These are phyloP conservation scores for Epicoccum nigrum DNA, from an alignment of 2,329 filamentous ascomycete genomes.

Conservation along the genomic window DNA sequence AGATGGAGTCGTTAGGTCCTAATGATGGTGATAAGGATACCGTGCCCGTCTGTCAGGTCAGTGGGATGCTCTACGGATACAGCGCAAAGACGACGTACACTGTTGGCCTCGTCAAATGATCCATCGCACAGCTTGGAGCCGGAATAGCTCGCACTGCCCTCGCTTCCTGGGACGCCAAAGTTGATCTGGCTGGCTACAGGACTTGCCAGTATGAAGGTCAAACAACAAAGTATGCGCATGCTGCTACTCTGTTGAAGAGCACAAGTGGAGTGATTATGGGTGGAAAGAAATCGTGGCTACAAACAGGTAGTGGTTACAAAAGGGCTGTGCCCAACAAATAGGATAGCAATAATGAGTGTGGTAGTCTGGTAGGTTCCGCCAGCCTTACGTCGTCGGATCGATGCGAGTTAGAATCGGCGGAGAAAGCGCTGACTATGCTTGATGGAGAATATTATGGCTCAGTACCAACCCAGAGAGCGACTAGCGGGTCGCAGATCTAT, in stretches of 20 bases:
- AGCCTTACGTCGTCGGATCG: constrained; percentile 1
- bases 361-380: not conserved
- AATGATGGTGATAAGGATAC: not conserved
- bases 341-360: not conserved
- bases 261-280: no score
- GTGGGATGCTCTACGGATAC: not conserved
- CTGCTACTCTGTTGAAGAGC: not conserved
- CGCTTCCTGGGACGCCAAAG: not conserved
- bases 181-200: not conserved
- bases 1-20: not conserved
- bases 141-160: not conserved
- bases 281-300: no score
- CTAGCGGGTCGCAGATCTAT: no score
- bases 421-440: not conserved
- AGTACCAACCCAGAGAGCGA: not conserved
- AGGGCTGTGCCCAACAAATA: not conserved
- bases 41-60: not conserved
- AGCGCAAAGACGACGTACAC: not conserved
- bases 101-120: not conserved
- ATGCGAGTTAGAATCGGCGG: no score
- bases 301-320: no score
- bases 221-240: not conserved
- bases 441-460: not conserved
- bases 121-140: not conserved
- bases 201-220: not conserved